Evolutionary conservation across 2,329 filamentous ascomycete genomes (phyloP).

Genomic region (Scleromitrula shiraiana): DNA sequence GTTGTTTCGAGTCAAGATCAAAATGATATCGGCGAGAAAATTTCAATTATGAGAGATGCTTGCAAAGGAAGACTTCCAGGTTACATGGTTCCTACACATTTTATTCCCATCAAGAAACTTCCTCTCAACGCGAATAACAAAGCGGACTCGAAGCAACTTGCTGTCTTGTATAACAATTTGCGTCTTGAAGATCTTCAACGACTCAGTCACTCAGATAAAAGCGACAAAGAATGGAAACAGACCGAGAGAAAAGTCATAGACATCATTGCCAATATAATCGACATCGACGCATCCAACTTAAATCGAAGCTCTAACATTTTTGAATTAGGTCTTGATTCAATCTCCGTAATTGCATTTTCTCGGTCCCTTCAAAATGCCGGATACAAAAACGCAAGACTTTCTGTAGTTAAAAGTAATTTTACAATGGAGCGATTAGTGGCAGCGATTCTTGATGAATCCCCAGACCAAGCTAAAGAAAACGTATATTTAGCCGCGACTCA

Average conservation of each 20-base stretch:
- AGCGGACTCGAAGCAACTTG: constrained; percentile 65
- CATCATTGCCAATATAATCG: constrained; percentile 39
- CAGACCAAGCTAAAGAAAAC: constrained; percentile 14
- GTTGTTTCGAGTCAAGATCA: constrained; percentile 30
- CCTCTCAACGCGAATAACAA: constrained; percentile 89
- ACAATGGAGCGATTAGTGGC: constrained; percentile 39
- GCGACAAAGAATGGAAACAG: constrained; percentile 29
- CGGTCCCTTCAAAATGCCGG: constrained; percentile 55
- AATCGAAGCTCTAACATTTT: constrained; percentile 63
- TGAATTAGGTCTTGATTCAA: constrained; percentile 81
- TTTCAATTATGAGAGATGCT: constrained; percentile 44
- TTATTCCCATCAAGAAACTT: constrained; percentile 62
- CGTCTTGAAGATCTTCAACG: constrained; percentile 51
- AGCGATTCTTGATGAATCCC: constrained; percentile 18
- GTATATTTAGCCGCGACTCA: constrained; percentile 31
- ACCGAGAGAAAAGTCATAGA: constrained; percentile 42
- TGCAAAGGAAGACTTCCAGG: constrained; percentile 64
- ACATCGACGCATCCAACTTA: constrained; percentile 31
- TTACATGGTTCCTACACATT: constrained; percentile 89
- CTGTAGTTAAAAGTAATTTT: constrained; percentile 58
- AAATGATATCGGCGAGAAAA: constrained; percentile 33
- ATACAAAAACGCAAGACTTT: constrained; percentile 51
- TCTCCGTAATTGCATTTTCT: constrained; percentile 68
- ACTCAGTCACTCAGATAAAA: constrained; percentile 35
- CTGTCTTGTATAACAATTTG: constrained; percentile 54